A percentile compares a stretch with the other conserved stretches of the same genome.
phyloP scores from a whole-genome alignment of 257 asterid genomes.

The Solanum chilense region DNA sequence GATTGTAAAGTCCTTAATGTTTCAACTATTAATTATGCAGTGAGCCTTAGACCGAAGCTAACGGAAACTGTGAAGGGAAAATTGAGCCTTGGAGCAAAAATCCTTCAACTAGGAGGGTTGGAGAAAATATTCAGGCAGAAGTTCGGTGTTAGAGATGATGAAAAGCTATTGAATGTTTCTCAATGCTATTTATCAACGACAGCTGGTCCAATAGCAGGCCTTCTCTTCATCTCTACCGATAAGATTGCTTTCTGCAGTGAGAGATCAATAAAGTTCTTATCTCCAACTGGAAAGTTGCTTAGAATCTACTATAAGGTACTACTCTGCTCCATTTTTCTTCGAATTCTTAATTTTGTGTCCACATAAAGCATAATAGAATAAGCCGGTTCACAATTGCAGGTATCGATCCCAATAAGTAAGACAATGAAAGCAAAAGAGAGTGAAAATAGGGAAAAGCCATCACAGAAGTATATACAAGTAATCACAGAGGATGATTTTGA shows the following conservation, averaged over 20 bases:
- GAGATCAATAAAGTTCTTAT: conserved; percentile 1
- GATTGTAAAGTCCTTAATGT: neutral
- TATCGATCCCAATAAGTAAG: conserved; percentile 23
- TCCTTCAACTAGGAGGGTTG: neutral
- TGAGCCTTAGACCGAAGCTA: conserved; percentile 27
- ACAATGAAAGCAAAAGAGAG: conserved; percentile 18
- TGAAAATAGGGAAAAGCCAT: conserved; percentile 14
- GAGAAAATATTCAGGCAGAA: conserved; percentile 5
- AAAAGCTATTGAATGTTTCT: conserved; percentile 4
- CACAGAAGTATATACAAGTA: conserved; percentile 29
- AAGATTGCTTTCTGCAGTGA: conserved; percentile 12
- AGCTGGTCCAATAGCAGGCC: conserved; percentile 10
- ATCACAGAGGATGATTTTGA: conserved; percentile 36
- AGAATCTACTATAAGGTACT: conserved; percentile 1
- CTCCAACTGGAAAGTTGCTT: neutral
- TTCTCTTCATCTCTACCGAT: conserved; percentile 5
- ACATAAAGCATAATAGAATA: neutral
- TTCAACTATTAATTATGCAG: conserved; percentile 3
- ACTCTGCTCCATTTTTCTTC: neutral
- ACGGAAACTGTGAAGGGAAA: conserved; percentile 38
- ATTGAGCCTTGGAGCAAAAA: conserved; percentile 28
- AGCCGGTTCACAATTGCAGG: neutral
- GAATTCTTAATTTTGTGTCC: neutral
- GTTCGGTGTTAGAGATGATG: neutral
- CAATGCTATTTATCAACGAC: conserved; percentile 16